A percentile compares a stretch with the other conserved stretches of the same genome.
phyloP scores from a whole-genome alignment of 139 green algal species.

The Tetradesmus obliquus region DNA sequence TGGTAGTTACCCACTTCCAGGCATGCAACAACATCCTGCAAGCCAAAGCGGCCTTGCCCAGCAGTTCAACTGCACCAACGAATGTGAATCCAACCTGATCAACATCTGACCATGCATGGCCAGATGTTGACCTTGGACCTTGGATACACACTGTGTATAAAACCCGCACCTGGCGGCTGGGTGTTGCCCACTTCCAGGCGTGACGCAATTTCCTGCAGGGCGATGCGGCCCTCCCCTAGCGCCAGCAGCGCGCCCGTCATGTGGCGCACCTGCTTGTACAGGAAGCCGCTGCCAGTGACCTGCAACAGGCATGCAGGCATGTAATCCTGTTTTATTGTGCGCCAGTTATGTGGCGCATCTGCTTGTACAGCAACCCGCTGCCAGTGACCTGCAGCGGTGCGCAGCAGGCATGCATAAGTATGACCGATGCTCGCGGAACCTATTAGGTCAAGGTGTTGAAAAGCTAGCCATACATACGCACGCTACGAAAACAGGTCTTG shows the following conservation, averaged over 20 bases:
- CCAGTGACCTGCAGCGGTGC: constrained; percentile 47
- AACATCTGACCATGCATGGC: no score
- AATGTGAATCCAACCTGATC: no score
- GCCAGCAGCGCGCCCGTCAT: constrained; percentile 77
- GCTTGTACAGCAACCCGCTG: constrained; percentile 84
- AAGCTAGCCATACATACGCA: no score
- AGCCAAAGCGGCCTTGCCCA: constrained; percentile 39
- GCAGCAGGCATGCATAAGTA: neutral
- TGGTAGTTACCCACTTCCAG: constrained; percentile 47
- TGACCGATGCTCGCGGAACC: neutral
- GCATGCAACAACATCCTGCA: neutral
- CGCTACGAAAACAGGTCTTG: no score
- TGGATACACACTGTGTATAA: neutral
- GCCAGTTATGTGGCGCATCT: constrained; percentile 86
- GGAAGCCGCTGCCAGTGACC: constrained; percentile 81
- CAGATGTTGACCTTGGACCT: no score
- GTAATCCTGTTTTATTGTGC: neutral
- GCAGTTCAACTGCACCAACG: neutral
- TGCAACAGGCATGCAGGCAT: constrained; percentile 32
- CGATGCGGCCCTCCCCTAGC: constrained; percentile 54
- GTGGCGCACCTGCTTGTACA: constrained; percentile 88
- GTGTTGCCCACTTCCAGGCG: constrained; percentile 49
- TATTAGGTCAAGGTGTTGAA: no score
- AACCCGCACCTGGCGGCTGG: constrained; percentile 40
- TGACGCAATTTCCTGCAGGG: neutral